Percentiles rank a stretch among this genome's conserved stretches.
These are phyloP conservation scores for Hanseniaspora occidentalis DNA, from an alignment of 805 yeast genomes.

Conservation along the genomic window DNA sequence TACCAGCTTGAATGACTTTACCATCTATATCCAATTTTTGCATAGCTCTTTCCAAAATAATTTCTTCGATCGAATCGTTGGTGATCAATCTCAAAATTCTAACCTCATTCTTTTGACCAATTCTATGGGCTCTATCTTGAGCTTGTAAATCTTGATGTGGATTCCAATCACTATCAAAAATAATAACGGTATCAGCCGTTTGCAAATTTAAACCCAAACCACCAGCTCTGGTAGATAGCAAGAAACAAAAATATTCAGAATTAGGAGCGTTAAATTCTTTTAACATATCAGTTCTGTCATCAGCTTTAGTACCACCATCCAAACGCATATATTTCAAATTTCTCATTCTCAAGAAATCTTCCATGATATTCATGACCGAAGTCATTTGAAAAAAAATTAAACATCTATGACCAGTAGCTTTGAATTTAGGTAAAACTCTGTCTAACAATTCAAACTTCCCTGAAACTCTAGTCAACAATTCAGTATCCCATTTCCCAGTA, in stretches of 20 bases:
- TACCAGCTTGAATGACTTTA: slow-evolving; percentile 85
- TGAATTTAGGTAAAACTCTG: slow-evolving; percentile 62
- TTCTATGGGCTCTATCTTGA: slow-evolving; percentile 83
- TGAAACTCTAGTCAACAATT: slow-evolving; percentile 59
- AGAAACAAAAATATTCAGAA: slow-evolving; percentile 68
- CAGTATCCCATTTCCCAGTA: slow-evolving; percentile 40
- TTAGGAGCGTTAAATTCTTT: slow-evolving; percentile 62
- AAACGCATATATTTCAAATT: slow-evolving; percentile 61
- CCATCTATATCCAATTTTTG: slow-evolving; percentile 80
- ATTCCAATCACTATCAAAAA: slow-evolving; percentile 84
- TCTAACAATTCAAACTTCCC: slow-evolving; percentile 76
- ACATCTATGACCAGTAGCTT: slow-evolving; percentile 64
- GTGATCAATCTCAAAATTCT: slow-evolving; percentile 70
- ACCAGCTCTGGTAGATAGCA: slow-evolving; percentile 79
- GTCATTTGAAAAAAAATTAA: slow-evolving; percentile 83
- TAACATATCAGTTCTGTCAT: slow-evolving; percentile 66
- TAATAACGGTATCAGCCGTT: slow-evolving; percentile 79
- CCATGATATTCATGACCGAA: slow-evolving; percentile 83
- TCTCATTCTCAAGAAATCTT: slow-evolving; percentile 58
- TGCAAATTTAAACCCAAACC: slow-evolving; percentile 79
- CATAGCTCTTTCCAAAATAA: slow-evolving; percentile 69
- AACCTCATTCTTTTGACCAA: slow-evolving; percentile 82
- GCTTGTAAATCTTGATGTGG: slow-evolving; percentile 89
- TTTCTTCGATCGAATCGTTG: slow-evolving; percentile 74
- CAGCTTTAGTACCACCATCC: slow-evolving; percentile 77